phyloP scores from a whole-genome alignment of 768 basidiomycete genomes.

The Tylopilus subfusipes region DNA sequence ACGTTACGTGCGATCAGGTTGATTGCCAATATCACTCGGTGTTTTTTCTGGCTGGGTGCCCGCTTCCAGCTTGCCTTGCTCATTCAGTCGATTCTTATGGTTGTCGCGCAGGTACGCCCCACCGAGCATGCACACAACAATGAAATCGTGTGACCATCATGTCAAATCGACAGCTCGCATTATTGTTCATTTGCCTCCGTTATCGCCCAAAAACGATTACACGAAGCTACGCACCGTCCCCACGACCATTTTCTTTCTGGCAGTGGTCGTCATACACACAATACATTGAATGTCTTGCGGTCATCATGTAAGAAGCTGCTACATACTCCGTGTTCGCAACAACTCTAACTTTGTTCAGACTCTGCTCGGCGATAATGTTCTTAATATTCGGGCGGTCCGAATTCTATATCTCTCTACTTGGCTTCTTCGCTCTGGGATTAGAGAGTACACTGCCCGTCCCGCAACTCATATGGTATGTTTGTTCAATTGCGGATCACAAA shows the following conservation, averaged over 20 bases:
- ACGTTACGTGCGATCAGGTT: conserved; percentile 42
- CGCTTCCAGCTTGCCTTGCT: conserved; percentile 74
- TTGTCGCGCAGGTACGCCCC: conserved; percentile 65
- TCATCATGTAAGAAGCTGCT: conserved; percentile 54
- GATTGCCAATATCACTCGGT: conserved; percentile 81
- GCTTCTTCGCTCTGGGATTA: conserved; percentile 75
- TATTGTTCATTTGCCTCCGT: conserved; percentile 78
- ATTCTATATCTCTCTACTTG: conserved; percentile 58
- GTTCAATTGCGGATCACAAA: conserved; percentile 1
- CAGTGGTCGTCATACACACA: conserved; percentile 78
- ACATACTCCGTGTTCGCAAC: conserved; percentile 5
- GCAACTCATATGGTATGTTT: conserved; percentile 67
- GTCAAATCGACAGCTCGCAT: conserved; percentile 50
- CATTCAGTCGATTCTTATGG: conserved; percentile 84
- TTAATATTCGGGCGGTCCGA: conserved; percentile 67
- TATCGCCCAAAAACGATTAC: conserved; percentile 62
- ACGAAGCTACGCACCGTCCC: conserved; percentile 55
- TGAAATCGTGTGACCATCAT: conserved; percentile 21
- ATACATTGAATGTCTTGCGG: conserved; percentile 80
- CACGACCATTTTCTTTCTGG: conserved; percentile 76
- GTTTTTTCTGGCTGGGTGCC: conserved; percentile 87
- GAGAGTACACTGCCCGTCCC: conserved; percentile 87
- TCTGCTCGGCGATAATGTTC: conserved; percentile 69
- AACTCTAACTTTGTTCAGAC: conserved; percentile 24
- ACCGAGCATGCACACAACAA: background rate